Conservation (phyloP, 2,329 filamentous ascomycete genomes). For the Talaromyces sp. region DNA sequence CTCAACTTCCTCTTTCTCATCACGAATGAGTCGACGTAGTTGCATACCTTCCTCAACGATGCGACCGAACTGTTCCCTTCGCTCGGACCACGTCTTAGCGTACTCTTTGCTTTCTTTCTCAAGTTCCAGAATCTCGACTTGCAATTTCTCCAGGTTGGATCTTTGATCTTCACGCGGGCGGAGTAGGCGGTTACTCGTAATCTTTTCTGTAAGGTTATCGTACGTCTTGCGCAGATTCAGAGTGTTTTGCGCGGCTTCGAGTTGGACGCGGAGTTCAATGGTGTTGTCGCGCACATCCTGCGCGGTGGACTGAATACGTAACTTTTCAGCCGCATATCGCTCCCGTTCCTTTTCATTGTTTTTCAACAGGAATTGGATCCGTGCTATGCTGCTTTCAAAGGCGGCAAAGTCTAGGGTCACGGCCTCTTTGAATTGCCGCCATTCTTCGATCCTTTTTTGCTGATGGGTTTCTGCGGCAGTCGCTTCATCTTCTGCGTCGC, state of each 20-base stretch:
- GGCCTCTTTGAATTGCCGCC: slow-evolving; percentile 74
- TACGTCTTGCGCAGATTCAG: slow-evolving; percentile 78
- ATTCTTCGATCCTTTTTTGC: slow-evolving; percentile 52
- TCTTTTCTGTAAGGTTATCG: slow-evolving; percentile 82
- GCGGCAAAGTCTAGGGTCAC: slow-evolving; percentile 82
- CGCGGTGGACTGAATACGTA: slow-evolving; percentile 73
- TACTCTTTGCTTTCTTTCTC: slow-evolving; percentile 81
- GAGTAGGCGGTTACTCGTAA: slow-evolving; percentile 74
- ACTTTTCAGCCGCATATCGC: slow-evolving; percentile 76
- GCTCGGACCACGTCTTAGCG: slow-evolving; percentile 76
- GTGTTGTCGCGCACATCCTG: slow-evolving; percentile 75
- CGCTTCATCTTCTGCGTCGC: slow-evolving; percentile 42
- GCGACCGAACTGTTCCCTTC: slow-evolving; percentile 78
- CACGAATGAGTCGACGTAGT: slow-evolving; percentile 78
- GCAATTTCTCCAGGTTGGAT: slow-evolving; percentile 72
- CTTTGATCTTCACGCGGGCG: slow-evolving; percentile 81
- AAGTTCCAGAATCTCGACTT: slow-evolving; percentile 82
- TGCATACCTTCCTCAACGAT: slow-evolving; percentile 91
- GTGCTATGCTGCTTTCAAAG: slow-evolving; percentile 79
- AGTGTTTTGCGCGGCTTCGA: slow-evolving; percentile 72
- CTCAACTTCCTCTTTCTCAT: slow-evolving; percentile 94
- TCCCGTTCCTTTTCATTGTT: slow-evolving; percentile 81
- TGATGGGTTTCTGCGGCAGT: slow-evolving; percentile 43
- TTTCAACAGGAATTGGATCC: slow-evolving; percentile 79
- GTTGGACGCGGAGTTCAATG: slow-evolving; percentile 64